A percentile compares a stretch with the other conserved stretches of the same genome.
phyloP scores from a whole-genome alignment of 2,329 filamentous ascomycete species.

The Diaporthe eres region DNA sequence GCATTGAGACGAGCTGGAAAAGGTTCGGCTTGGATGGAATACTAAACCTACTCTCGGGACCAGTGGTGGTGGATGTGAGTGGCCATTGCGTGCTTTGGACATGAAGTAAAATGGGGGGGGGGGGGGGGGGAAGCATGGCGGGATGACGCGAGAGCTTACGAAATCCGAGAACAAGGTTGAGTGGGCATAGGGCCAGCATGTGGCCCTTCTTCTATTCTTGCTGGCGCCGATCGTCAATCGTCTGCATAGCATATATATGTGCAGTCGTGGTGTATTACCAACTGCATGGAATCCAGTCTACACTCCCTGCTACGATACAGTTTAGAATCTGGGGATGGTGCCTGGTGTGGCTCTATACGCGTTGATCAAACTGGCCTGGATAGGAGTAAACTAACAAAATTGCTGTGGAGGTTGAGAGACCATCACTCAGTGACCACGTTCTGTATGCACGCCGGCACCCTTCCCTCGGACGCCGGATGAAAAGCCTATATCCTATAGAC shows the following conservation, averaged over 20 bases:
- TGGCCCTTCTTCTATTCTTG: not conserved
- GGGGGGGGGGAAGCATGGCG: not conserved
- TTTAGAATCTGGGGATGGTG: too few relatives aligned
- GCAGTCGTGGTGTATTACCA: not conserved
- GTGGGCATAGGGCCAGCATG: not conserved
- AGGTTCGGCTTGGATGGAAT: conserved; percentile 5
- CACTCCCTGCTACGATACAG: too few relatives aligned
- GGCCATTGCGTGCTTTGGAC: not conserved
- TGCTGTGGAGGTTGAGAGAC: not conserved
- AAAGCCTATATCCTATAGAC: not conserved
- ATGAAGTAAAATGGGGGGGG: not conserved
- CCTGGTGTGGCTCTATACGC: too few relatives aligned
- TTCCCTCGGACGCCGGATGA: not conserved
- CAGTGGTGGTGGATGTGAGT: not conserved
- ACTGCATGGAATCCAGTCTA: too few relatives aligned
- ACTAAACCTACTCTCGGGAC: conserved; percentile 1
- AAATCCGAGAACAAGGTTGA: not conserved
- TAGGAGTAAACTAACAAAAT: not conserved
- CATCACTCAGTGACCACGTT: too few relatives aligned
- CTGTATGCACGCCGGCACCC: not conserved
- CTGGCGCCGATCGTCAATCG: not conserved
- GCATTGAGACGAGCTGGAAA: not conserved
- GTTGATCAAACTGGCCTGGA: too few relatives aligned
- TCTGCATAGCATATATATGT: not conserved
- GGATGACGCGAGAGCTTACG: conserved; percentile 11